Base-by-base conservation (phyloP, 23 red algal genomes). In the Gracilaria gracilis region DNA sequence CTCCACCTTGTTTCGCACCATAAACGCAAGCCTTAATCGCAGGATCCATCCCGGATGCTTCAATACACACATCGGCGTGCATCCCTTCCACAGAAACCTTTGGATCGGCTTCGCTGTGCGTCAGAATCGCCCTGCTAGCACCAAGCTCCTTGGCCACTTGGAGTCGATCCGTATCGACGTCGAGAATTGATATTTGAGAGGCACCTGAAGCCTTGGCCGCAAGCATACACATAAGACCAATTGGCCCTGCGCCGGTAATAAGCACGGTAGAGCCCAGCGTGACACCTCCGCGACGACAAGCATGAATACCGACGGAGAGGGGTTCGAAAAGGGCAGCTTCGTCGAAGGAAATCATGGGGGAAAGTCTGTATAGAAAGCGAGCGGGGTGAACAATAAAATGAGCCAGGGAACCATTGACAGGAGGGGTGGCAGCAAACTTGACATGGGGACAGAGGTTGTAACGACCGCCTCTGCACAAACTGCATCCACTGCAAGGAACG, bases 311-410 rank as follows among this genome's bases (percentile, higher is more conserved):
- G 36, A 98, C 96, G 47, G 91, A 92, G 9, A 98, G 91, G 16
- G 96, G 96, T 65, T 98, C 96, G 76, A 90, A 90, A 67, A 98
- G 77, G 12, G 96, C 96, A 34, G 91, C 96, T 33, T 94, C 87
- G 51, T 98, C 96, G 21, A 98, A 82, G 27, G 92, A 92, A 53
- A 93, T 51, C 57, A 69, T 82, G 4, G 82, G 81, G 17, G 95
- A 79, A 21, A 98, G 71, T 44, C 47, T 84, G 82, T 88, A 94
- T 4, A 85, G 82, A 67, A 93, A 98, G 70, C 71, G 66, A n/a
- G 90, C 95, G 7, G 91, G 84, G 72, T 98, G 95, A 23, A 70
- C 57, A 35, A 90, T 44, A 82, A 86, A 98, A 40, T 84, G 77
- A 14, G 90, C 88, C 25, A 98, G 83, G 0, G 80, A 50, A 9